Evolutionary conservation across 2,329 filamentous ascomycete genomes (phyloP).

Genomic region (Colletotrichum sp.): DNA sequence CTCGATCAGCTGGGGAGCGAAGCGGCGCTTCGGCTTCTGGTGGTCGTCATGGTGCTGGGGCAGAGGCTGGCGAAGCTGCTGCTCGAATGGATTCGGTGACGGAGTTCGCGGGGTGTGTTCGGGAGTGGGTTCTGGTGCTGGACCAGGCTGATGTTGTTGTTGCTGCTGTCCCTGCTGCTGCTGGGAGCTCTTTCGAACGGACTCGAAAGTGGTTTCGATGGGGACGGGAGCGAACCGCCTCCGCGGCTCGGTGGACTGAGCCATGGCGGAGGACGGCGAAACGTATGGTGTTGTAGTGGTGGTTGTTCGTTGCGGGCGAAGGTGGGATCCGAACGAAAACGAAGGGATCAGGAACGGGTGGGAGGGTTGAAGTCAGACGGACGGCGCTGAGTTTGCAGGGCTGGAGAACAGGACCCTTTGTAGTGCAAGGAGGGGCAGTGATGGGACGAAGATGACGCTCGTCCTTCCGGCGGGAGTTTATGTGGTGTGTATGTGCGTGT

Average conservation of each 20-base stretch:
- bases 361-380: not conserved
- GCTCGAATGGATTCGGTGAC: conserved; percentile 37
- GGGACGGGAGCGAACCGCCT: conserved; percentile 72
- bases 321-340: conserved; percentile 1
- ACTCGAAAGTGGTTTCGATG: conserved; percentile 74
- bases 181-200: conserved; percentile 46
- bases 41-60: conserved; percentile 20
- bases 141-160: conserved; percentile 39
- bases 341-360: not conserved
- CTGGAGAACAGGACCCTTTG: conserved; percentile 5
- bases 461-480: not conserved
- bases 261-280: conserved; percentile 34
- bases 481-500: not conserved
- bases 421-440: not conserved
- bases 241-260: conserved; percentile 45
- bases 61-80: conserved; percentile 24
- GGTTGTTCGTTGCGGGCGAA: not conserved
- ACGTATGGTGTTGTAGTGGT: not conserved
- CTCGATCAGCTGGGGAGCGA: conserved; percentile 82
- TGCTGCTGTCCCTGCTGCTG: conserved; percentile 10
- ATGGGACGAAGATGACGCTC: conserved; percentile 14
- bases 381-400: not conserved
- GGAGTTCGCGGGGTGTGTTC: conserved; percentile 57
- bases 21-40: conserved; percentile 46
- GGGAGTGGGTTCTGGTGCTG: conserved; percentile 63